These are phyloP conservation scores for Gastrolobium villosum DNA, from an alignment of 306 rosid species.

Conservation along the genomic window DNA sequence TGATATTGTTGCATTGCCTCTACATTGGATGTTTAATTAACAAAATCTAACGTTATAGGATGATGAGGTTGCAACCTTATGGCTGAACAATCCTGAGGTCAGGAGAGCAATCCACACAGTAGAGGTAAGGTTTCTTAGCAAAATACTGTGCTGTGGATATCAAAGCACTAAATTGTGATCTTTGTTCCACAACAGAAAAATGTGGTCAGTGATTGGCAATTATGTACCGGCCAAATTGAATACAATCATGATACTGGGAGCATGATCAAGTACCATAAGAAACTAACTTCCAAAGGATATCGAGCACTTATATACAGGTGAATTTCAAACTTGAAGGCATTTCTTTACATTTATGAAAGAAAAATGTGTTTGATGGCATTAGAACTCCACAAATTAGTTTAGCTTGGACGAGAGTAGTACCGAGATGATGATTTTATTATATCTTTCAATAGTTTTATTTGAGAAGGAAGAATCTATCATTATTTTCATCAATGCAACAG, in stretches of 20 bases:
- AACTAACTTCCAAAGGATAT: conserved; percentile 83
- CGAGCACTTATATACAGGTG: conserved; percentile 92
- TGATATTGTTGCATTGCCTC: no score
- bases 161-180: background rate
- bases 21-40: background rate
- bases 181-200: conserved; percentile 48
- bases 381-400: background rate
- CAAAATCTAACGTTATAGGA: conserved; percentile 46
- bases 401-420: background rate
- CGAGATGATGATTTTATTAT: background rate
- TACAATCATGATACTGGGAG: conserved; percentile 68
- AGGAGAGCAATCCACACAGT: conserved; percentile 70
- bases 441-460: background rate
- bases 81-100: conserved; percentile 70
- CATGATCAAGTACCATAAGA: conserved; percentile 80
- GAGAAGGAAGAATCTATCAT: background rate
- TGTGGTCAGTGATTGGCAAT: conserved; percentile 58
- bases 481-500: background rate
- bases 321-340: background rate
- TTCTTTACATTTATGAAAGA: background rate
- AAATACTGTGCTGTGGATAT: background rate
- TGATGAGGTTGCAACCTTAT: conserved; percentile 68
- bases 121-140: conserved; percentile 54
- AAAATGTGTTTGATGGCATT: background rate
- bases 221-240: conserved; percentile 54